Evolutionary conservation across 202 grass and related monocot species (phyloP).

Genomic region (Carex sylvatica): DNA sequence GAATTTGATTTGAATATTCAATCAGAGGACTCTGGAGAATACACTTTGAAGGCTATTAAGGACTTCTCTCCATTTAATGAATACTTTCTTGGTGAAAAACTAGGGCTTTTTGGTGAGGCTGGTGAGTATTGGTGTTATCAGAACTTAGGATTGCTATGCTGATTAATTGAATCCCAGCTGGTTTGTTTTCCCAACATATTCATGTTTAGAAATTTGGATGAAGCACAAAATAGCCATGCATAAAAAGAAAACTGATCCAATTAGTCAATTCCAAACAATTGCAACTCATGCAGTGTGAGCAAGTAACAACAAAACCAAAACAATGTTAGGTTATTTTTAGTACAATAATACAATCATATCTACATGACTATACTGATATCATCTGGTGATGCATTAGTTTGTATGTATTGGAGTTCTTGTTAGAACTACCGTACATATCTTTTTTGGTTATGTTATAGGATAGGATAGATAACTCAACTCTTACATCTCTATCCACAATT

Average conservation of each 20-base stretch:
- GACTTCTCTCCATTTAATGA: conserved; percentile 84
- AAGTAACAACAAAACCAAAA: neutral
- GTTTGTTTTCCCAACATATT: neutral
- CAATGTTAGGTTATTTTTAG: neutral
- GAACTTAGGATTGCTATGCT: neutral
- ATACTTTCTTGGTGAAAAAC: conserved; percentile 81
- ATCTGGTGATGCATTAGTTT: neutral
- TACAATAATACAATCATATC: no score
- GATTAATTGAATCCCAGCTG: conserved; percentile 2
- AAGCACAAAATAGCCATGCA: neutral
- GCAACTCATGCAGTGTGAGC: neutral
- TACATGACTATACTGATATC: neutral
- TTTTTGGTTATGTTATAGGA: neutral
- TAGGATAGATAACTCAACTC: neutral
- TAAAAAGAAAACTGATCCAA: neutral
- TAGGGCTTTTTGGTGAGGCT: conserved; percentile 60
- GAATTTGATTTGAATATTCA: conserved; percentile 77
- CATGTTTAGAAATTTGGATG: neutral
- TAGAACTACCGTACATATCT: neutral
- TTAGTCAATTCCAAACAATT: neutral
- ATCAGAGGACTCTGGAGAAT: conserved; percentile 52
- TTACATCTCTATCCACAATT: neutral
- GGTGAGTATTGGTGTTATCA: conserved; percentile 8
- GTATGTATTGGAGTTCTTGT: neutral
- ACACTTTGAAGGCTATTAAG: conserved; percentile 65